A percentile compares a stretch with the other conserved stretches of the same genome.
phyloP scores from a whole-genome alignment of 202 grass and related monocot species.

The Setaria italica region DNA sequence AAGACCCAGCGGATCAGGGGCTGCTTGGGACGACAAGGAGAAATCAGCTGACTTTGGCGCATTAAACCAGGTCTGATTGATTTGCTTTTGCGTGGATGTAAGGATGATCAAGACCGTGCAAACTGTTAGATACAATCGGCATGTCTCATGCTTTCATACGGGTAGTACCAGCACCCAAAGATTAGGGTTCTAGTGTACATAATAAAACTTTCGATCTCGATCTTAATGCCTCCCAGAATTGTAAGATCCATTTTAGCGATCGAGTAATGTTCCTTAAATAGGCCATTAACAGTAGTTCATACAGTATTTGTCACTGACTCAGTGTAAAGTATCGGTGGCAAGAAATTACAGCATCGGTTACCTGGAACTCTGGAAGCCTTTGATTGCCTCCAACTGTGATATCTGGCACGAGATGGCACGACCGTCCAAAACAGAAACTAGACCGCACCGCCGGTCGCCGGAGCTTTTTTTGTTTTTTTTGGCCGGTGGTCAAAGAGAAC shows the following conservation, averaged over 20 bases:
- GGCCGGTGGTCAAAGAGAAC: constrained; percentile 6
- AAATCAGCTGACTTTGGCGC: constrained; percentile 6
- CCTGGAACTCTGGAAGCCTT: not conserved
- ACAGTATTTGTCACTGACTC: not conserved
- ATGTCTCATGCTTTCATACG: not conserved
- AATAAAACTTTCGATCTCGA: not conserved
- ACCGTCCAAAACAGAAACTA: not conserved
- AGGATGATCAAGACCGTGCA: not conserved
- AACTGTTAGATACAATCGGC: not conserved
- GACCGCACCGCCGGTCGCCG: not conserved
- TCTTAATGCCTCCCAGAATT: not conserved
- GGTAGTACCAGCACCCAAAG: not conserved
- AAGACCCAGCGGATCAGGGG: constrained; percentile 35
- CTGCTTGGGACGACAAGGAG: constrained; percentile 1
- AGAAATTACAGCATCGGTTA: not conserved
- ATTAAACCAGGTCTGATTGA: constrained; percentile 56
- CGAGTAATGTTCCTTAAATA: not conserved
- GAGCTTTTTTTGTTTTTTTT: not conserved
- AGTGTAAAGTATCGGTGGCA: not conserved
- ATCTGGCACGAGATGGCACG: not conserved
- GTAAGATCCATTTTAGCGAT: not conserved
- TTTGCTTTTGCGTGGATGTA: not conserved
- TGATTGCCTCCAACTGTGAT: not conserved
- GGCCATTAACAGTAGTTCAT: not conserved
- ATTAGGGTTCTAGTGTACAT: not conserved